Evolutionary conservation across 2,329 filamentous ascomycete genomes (phyloP).

Genomic region (Ceratocystis huliohia): DNA sequence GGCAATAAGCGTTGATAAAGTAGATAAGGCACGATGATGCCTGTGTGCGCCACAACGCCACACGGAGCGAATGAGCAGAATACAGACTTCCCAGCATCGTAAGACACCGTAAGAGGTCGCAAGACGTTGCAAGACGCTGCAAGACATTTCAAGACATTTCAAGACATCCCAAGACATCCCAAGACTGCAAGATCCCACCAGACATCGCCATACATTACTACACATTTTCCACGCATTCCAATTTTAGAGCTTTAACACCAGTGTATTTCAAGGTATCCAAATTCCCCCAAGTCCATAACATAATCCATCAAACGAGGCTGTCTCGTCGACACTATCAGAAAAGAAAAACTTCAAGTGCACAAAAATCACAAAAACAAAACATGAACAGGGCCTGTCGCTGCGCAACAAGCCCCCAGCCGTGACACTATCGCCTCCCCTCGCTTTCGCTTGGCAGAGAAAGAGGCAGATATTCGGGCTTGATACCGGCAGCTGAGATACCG

Average conservation of each 20-base stretch:
- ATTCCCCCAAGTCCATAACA: background rate
- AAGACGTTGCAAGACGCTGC: too few relatives aligned
- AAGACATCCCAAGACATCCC: too few relatives aligned
- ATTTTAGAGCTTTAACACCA: background rate
- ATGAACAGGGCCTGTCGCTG: conserved; percentile 3
- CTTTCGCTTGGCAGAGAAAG: background rate
- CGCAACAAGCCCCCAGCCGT: conserved; percentile 6
- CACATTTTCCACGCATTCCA: background rate
- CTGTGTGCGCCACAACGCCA: too few relatives aligned
- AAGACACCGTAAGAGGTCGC: too few relatives aligned
- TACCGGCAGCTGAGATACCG: conserved; percentile 11
- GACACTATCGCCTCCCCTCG: background rate
- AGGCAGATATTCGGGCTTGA: background rate
- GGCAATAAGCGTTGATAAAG: too few relatives aligned
- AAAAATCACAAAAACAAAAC: conserved; percentile 5
- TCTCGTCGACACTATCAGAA: background rate
- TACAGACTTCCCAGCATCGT: too few relatives aligned
- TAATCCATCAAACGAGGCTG: background rate
- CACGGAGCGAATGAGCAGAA: too few relatives aligned
- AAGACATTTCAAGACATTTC: too few relatives aligned
- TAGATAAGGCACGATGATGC: too few relatives aligned
- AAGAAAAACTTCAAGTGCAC: background rate
- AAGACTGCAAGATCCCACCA: too few relatives aligned
- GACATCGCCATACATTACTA: background rate
- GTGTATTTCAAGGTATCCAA: conserved; percentile 4